Evolutionary conservation across 2,329 filamentous ascomycete species (phyloP).

Genomic region (Purpureocillium takamizusanense): DNA sequence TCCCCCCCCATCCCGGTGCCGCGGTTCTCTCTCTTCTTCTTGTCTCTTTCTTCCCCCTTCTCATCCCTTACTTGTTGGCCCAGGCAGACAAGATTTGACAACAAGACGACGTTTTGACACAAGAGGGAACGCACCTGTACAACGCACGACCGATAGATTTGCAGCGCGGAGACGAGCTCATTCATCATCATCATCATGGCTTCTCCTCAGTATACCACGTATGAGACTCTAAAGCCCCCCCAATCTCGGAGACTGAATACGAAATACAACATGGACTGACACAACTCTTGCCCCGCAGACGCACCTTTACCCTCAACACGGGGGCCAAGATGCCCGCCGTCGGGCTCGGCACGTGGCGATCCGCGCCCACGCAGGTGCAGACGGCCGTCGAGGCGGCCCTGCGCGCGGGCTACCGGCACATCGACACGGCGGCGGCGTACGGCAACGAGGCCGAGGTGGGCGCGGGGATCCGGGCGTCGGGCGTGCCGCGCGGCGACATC

Average conservation of each 20-base stretch:
- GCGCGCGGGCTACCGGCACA: constrained; percentile 61
- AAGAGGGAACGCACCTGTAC: too few species aligned
- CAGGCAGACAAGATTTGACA: too few species aligned
- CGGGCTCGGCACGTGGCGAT: constrained; percentile 75
- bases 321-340: constrained; percentile 71
- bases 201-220: constrained; percentile 4
- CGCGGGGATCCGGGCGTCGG: constrained; percentile 52
- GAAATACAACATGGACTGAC: too few species aligned
- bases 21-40: too few species aligned
- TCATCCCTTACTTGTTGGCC: too few species aligned
- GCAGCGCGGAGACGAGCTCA: too few species aligned
- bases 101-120: too few species aligned
- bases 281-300: constrained; percentile 4
- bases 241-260: too few species aligned
- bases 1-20: too few species aligned
- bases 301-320: constrained; percentile 60
- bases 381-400: constrained; percentile 64
- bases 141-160: too few species aligned
- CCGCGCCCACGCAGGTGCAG: constrained; percentile 57
- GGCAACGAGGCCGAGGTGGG: constrained; percentile 67
- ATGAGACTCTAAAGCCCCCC: too few species aligned
- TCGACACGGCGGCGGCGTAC: constrained; percentile 70
- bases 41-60: too few species aligned
- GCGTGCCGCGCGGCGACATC: constrained; percentile 56
- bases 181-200: constrained; percentile 6